Conservation (phyloP, 2,329 filamentous ascomycete species). For the Sporothrix humicola region DNA sequence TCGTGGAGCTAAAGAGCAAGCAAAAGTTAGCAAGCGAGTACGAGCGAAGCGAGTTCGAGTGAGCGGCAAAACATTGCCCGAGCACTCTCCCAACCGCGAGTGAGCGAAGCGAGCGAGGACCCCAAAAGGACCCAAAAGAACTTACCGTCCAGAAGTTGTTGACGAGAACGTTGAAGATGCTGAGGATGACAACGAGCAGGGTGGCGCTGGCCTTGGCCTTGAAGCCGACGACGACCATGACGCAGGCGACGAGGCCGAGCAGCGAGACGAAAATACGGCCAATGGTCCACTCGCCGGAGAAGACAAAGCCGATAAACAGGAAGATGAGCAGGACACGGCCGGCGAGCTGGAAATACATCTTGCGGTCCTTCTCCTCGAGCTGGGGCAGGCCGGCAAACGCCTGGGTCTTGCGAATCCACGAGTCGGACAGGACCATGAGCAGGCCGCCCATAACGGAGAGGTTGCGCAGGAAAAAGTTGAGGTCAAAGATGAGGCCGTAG, state of each 20-base stretch:
- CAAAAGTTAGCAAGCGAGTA: background rate
- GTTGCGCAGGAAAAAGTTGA: slow-evolving; percentile 99
- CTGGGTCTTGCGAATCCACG: slow-evolving; percentile 97
- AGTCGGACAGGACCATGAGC: slow-evolving; percentile 97
- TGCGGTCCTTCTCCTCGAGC: slow-evolving; percentile 98
- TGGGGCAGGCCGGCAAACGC: slow-evolving; percentile 92
- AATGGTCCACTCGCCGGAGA: slow-evolving; percentile 89
- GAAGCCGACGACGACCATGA: slow-evolving; percentile 99
- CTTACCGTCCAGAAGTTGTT: slow-evolving; percentile 99
- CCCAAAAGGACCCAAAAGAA: slow-evolving; percentile 36
- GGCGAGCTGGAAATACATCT: slow-evolving; percentile 99
- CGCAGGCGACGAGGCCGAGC: slow-evolving; percentile 85
- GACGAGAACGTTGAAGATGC: slow-evolving; percentile 93
- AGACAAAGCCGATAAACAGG: slow-evolving; percentile 95
- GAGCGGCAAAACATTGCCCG: background rate
- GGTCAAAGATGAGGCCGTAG: slow-evolving; percentile 96
- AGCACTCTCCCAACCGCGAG: background rate
- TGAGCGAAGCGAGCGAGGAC: background rate
- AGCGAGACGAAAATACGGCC: slow-evolving; percentile 85
- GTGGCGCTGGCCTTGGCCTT: slow-evolving; percentile 99
- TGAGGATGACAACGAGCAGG: slow-evolving; percentile 91
- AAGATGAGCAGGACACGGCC: slow-evolving; percentile 96
- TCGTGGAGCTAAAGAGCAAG: slow-evolving; percentile 74
- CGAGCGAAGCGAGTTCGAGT: slow-evolving; percentile 23
- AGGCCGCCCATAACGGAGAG: slow-evolving; percentile 95